Evolutionary conservation across 164 flowering plant species (phyloP).

Genomic region (Euptelea pleiosperma): DNA sequence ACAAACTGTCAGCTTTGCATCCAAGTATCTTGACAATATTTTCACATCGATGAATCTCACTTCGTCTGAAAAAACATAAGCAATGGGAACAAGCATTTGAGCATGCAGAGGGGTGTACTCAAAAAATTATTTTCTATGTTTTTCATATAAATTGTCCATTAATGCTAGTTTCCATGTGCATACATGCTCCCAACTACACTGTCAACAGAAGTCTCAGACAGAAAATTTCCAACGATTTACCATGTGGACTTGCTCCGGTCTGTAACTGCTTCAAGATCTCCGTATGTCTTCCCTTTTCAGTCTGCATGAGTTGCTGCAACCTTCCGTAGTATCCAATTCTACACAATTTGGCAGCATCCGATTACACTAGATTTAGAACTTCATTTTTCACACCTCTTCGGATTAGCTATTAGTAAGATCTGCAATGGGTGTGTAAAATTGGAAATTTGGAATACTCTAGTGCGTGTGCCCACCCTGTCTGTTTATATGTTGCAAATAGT

Average conservation of each 20-base stretch:
- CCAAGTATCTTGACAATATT: slow-evolving; percentile 66
- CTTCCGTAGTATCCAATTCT: slow-evolving; percentile 54
- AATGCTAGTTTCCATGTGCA: too few relatives aligned
- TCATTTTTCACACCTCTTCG: neutral
- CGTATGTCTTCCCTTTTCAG: slow-evolving; percentile 53
- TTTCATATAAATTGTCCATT: neutral
- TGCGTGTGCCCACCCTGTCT: slow-evolving; percentile 36
- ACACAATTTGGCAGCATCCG: slow-evolving; percentile 18
- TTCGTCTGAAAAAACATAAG: slow-evolving; percentile 37
- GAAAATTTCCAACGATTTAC: slow-evolving; percentile 17
- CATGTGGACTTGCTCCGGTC: slow-evolving; percentile 20
- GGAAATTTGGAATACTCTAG: too few relatives aligned
- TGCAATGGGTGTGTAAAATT: too few relatives aligned
- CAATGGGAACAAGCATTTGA: neutral
- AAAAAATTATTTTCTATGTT: neutral
- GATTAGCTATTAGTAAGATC: too few relatives aligned
- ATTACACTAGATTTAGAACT: neutral
- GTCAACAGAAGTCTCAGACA: neutral
- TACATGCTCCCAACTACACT: neutral
- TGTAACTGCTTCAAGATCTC: slow-evolving; percentile 42
- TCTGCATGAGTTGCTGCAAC: slow-evolving; percentile 69
- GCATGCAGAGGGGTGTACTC: neutral
- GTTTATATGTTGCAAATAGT: slow-evolving; percentile 26
- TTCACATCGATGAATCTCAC: slow-evolving; percentile 41
- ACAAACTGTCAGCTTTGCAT: slow-evolving; percentile 80